A percentile compares a stretch with the other conserved stretches of the same genome.
Conservation (phyloP, 371 early-diverging fungal species). For the Dinochytrium kinnereticum region DNA sequence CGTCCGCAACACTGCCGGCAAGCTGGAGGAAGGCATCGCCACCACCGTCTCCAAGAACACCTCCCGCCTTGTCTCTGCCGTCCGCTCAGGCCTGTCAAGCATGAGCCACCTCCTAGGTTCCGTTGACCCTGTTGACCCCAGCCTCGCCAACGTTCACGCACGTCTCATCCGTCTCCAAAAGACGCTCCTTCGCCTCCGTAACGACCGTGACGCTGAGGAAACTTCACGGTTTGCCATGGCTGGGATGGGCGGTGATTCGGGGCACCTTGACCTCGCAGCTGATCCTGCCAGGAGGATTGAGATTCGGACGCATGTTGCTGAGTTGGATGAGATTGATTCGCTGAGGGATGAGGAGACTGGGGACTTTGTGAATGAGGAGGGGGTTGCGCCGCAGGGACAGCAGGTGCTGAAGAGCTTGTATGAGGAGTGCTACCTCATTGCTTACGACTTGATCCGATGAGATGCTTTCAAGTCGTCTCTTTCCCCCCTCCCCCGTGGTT, state of each 20-base stretch:
- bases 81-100: slow-evolving; percentile 19
- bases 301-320: slow-evolving; percentile 33
- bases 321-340: slow-evolving; percentile 35
- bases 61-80: slow-evolving; percentile 15
- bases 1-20: slow-evolving; percentile 12
- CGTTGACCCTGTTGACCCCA: slow-evolving; percentile 26
- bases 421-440: slow-evolving; percentile 30
- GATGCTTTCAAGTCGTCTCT: too few relatives aligned
- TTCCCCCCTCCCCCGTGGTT: neutral
- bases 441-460: slow-evolving; percentile 28
- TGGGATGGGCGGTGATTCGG: neutral
- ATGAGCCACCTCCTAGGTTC: slow-evolving; percentile 14
- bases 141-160: slow-evolving; percentile 3
- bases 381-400: slow-evolving; percentile 27
- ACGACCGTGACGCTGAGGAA: neutral
- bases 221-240: neutral
- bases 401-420: slow-evolving; percentile 18
- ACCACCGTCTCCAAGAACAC: slow-evolving; percentile 9
- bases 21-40: slow-evolving; percentile 11
- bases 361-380: slow-evolving; percentile 26
- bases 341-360: slow-evolving; percentile 29
- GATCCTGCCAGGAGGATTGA: neutral
- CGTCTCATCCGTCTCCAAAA: slow-evolving; percentile 9
- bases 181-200: slow-evolving; percentile 13
- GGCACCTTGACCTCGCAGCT: neutral